Conservation (phyloP, 2,329 filamentous ascomycete species). For the Leptoxyphium fumago region DNA sequence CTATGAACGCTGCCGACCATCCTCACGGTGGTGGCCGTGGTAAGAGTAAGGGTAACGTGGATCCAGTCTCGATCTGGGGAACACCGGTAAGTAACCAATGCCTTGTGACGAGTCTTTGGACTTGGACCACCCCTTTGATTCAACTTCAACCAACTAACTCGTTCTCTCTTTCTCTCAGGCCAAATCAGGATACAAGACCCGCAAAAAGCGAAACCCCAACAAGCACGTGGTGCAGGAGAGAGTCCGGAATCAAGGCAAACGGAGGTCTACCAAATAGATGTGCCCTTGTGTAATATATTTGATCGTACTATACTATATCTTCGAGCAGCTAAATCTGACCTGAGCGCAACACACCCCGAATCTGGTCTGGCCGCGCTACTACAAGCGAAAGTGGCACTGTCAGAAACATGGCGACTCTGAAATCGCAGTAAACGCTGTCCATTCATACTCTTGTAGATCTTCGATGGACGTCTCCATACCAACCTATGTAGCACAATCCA, state of each 20-base stretch:
- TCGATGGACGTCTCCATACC: no score
- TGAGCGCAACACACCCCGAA: no score
- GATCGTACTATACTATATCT: no score
- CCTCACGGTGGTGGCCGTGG: conserved; percentile 97
- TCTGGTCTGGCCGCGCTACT: no score
- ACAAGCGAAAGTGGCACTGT: no score
- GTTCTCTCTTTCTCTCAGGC: conserved; percentile 27
- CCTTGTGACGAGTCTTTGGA: neutral
- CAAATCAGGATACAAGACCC: conserved; percentile 85
- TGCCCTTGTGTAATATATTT: no score
- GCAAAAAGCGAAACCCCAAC: conserved; percentile 77
- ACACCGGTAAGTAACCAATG: conserved; percentile 55
- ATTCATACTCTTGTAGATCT: no score
- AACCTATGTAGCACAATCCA: no score
- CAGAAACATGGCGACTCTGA: no score
- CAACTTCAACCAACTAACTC: conserved; percentile 4
- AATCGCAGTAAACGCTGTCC: no score
- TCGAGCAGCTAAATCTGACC: no score
- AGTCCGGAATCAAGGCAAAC: conserved; percentile 80
- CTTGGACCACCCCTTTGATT: no score
- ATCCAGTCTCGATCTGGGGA: conserved; percentile 94
- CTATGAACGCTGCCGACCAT: conserved; percentile 98
- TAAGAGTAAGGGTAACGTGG: conserved; percentile 96
- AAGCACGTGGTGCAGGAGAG: conserved; percentile 77
- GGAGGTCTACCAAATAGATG: conserved; percentile 33